Evolutionary conservation across 768 basidiomycete genomes (phyloP), one percentile per base, ranked within the genome.

Genomic region (Rhodotorula taiwanensis): DNA sequence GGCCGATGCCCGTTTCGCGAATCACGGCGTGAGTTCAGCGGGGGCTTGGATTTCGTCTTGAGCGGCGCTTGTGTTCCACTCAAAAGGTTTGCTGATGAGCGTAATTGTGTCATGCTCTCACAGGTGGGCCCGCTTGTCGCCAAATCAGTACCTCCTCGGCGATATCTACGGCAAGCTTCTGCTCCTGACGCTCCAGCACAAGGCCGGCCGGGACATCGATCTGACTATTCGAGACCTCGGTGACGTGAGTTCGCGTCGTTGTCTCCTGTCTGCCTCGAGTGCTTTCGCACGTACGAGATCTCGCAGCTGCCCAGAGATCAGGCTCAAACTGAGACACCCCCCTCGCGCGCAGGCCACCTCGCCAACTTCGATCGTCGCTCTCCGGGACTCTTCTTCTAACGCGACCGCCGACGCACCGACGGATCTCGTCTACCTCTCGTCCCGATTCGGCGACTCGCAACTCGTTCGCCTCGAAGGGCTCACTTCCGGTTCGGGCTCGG

Each of bases 391-490:
- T 16, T 39, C 36, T 16, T 9, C 36, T 9, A 16, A 39, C 9
- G 36, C 10, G 10, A 39, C 10, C 36, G 36, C 36, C 36, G 36
- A 9, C 36, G 36, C 36, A 9, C 36, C 10, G 10, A 39, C 10
- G 10, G 10, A 39, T 16, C 36, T 39, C 14, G 66, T 91, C 13
- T 94, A 85, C 71, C 78, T 91, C 27, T 88, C 89, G 23, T 92
- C 90, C 10, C 86, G 89, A 68, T 78, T 81, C 21, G 89, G 88
- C 23, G 84, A 92, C 73, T 86, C 89, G 2, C 87, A 90, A 67
- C 76, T 93, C 15, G 70, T 92, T 4, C 79, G 81, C 54, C 81
- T 94, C 58, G 55, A 55, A 23, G 50, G 59, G 23, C 66, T 66
- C 20, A 52, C 20, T 7, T 36, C 39, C n/a, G n/a, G n/a, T n/a